Base-by-base conservation (phyloP, 1,139 yeast species). In the Candida labiduridarum region DNA sequence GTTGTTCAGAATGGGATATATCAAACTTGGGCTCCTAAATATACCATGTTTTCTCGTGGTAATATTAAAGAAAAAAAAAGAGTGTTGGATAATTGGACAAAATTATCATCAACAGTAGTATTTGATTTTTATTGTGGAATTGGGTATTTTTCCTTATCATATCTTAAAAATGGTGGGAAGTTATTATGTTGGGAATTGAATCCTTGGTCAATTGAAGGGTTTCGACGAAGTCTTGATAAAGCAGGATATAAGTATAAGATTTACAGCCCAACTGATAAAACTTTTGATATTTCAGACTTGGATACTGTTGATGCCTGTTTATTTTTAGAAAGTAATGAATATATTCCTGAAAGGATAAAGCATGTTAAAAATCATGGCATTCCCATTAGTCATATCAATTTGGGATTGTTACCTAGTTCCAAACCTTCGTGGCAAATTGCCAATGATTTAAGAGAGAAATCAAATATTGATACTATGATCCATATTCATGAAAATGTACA, bases 1-100 rank as follows among this genome's bases (percentile, higher is more conserved):
- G 78, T 78, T 1, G 67, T 74, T 2, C 97, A 90, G 61, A 89
- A 90, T 63, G 92, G 91, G 1, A 82, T 90, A 5, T 72, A 65
- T 53, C 97, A 90, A 61, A 76, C 80, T 2, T 90, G 96, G 96
- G 89, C 94, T 2, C 97, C 97, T 0, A 64, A 77, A 48, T 86
- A 83, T 61, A 89, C 96, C 11, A 90, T 90, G 97, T 90, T 90
- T 62, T 85, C 92, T 36, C 67, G 96, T n/a, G 97, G 96, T 0
- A 90, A 90, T 61, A 82, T 90, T 57, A 87, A 85, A 56, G 97
- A 90, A 61, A 90, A 90, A 65, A 79, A 83, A 14, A 67, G 97
- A 19, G 76, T 90, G 0, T 63, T 86, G 47, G 72, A 71, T 29
- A 57, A 55, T 4, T 78, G 73, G 60, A 52, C 53, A 7, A 58